Base-by-base conservation (phyloP, 2,329 filamentous ascomycete species). In the Cladosporium sp. region DNA sequence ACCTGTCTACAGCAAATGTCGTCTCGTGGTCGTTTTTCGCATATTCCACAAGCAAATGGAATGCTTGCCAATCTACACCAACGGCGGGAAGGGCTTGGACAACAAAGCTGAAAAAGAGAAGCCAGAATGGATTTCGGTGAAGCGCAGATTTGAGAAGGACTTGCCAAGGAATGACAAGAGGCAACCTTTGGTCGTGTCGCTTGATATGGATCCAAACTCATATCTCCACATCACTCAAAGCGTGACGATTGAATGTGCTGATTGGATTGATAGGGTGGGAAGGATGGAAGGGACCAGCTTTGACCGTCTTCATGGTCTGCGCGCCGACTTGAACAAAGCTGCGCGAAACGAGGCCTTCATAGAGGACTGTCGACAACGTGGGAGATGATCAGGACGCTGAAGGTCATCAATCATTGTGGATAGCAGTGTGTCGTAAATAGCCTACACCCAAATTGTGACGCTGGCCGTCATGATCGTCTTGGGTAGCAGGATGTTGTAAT, bases 201-300 rank as follows among this genome's bases (percentile, higher is more conserved):
- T 32, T 30, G 28, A 30, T 30, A 7, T 30, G 28, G 28, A 8
- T 8, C 6, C 30, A 10, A 32, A 32, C 5, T 32, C 38, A n/a
- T n/a, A 10, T 2, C 3, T 44, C 7, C 38, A 44, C 4, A n/a
- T 44, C 18, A 44, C 38, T 2, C 5, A 44, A 2, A 44, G 38
- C 7, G 38, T 44, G 38, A 44, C 10, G 38, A 15, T 44, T 18
- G 18, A 44, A 2, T 10, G 18, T 44, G 18, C 38, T n/a, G 38
- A n/a, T 3, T 3, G n/a, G 5, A 8, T 44, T 5, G 0, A 4
- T 5, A 0, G 2, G 2, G 3, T 3, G 15, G 38, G 38, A 3
- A 21, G 1, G 38, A 44, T 44, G 38, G 18, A 3, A n/a, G 6
- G 18, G 1, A 1, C 38, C 18, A 44, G 38, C 38, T 44, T 44